phyloP scores from a whole-genome alignment of 148 eudicot genomes.

The Rhododendron henanense region DNA sequence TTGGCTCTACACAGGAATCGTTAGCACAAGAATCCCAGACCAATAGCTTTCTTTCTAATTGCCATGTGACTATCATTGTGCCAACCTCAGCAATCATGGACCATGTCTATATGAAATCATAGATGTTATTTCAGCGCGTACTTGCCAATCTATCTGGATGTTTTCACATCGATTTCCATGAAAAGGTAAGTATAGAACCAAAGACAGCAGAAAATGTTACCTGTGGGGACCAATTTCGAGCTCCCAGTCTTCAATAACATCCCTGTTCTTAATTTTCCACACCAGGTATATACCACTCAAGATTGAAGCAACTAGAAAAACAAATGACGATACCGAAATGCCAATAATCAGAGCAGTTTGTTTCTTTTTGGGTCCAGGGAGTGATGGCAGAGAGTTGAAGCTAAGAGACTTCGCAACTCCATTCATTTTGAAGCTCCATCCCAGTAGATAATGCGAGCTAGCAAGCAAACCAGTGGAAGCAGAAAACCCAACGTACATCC shows the following conservation, averaged over 20 bases:
- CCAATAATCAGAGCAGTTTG: not conserved
- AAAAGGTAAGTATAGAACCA: not conserved
- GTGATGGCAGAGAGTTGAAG: slow-evolving; percentile 17
- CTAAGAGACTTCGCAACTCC: slow-evolving; percentile 22
- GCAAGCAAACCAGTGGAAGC: slow-evolving; percentile 28
- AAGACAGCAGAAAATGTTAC: slow-evolving; percentile 7
- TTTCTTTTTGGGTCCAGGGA: slow-evolving; percentile 8
- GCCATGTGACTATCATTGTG: too few relatives aligned
- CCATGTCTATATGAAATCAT: too few relatives aligned
- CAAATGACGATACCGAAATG: not conserved
- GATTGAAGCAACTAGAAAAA: not conserved
- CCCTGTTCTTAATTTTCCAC: slow-evolving; percentile 23
- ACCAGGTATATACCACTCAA: slow-evolving; percentile 7
- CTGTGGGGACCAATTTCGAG: slow-evolving; percentile 36
- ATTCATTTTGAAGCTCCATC: slow-evolving; percentile 38
- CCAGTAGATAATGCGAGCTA: slow-evolving; percentile 29
- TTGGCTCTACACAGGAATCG: too few relatives aligned
- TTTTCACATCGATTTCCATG: not conserved
- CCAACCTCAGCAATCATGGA: too few relatives aligned
- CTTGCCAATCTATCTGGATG: not conserved
- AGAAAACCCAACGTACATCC: slow-evolving; percentile 37
- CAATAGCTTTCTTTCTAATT: too few relatives aligned
- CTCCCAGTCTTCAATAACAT: slow-evolving; percentile 49
- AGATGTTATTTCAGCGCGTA: not conserved
- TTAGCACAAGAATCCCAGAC: too few relatives aligned